Evolutionary conservation across 2,329 filamentous ascomycete species (phyloP).

Genomic region (Alternaria arborescens): DNA sequence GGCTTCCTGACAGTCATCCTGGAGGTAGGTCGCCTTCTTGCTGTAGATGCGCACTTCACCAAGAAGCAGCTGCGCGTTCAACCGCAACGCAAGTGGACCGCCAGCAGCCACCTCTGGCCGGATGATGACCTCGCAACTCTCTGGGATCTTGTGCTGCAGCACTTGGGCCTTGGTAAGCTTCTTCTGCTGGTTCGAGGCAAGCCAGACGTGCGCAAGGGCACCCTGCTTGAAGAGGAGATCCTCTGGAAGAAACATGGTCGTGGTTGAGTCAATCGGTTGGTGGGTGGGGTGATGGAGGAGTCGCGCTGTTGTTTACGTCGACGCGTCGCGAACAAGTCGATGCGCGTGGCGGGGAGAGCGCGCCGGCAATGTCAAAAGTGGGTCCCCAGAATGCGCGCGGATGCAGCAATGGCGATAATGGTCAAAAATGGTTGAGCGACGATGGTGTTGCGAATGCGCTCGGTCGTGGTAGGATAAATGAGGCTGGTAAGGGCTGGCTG

Average conservation of each 20-base stretch:
- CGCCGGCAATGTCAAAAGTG: conserved; percentile 29
- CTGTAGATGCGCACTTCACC: conserved; percentile 98
- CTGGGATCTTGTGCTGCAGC: conserved; percentile 90
- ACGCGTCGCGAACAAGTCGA: conserved; percentile 39
- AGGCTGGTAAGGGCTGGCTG: conserved; percentile 21
- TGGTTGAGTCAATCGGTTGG: conserved; percentile 18
- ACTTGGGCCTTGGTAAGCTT: conserved; percentile 98
- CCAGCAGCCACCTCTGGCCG: conserved; percentile 69
- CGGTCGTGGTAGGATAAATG: conserved; percentile 25
- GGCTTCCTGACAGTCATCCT: conserved; percentile 97
- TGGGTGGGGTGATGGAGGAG: conserved; percentile 22
- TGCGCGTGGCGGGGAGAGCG: conserved; percentile 35
- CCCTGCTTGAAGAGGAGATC: conserved; percentile 95
- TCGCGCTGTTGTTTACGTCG: conserved; percentile 45
- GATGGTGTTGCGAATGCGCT: conserved; percentile 36
- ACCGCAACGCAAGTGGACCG: conserved; percentile 90
- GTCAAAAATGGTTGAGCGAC: conserved; percentile 22
- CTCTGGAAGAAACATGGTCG: conserved; percentile 94
- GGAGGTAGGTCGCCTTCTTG: conserved; percentile 91
- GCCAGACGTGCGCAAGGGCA: conserved; percentile 96
- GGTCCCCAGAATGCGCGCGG: conserved; percentile 28
- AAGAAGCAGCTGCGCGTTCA: conserved; percentile 92
- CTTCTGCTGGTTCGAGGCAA: conserved; percentile 96
- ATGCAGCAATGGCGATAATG: conserved; percentile 34
- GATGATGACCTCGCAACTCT: conserved; percentile 95